Base-by-base conservation (phyloP, 192 early-diverging fungal species). In the Rhizophlyctis rosea region DNA sequence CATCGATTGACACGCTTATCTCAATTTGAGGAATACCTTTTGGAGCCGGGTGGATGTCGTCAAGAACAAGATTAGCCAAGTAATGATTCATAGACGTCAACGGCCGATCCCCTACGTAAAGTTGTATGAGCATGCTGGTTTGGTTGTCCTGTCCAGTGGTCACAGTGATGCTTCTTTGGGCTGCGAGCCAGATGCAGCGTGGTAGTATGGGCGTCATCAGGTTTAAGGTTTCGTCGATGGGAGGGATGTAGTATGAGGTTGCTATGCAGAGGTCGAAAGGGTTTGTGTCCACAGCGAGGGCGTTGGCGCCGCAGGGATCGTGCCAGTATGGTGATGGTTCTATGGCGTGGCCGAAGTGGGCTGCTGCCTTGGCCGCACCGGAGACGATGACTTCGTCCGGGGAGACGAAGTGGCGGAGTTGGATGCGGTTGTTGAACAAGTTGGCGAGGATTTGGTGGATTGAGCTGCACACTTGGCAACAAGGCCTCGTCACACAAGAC, bases 111-210 rank as follows among this genome's bases (percentile, higher is more conserved):
- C 92, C 92, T 82, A 93, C 93, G 63, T 83, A 95, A 39, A 93
- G 88, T 79, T 91, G 91, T 61, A 95, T 93, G 52, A 86, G 81
- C 66, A 95, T 91, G 62, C 89, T 87, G 62, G 90, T 88, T 77
- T 95, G 93, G 81, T 93, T 95, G 78, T 95, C 93, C 69, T 81
- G 80, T 77, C 86, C 90, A 54, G 93, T 95, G 52, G 93, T 93
- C 81, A 93, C 93, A 65, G 85, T 82, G 77, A 93, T 88, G 34
- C 90, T 90, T 84, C 92, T 93, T 77, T 91, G 91, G 76, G 87
- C 87, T 27, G 93, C 91, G 39, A 95, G 82, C 29, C 87, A 89
- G 51, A 89, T 91, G 84, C 92, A 93, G 61, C 91, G 88, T 80
- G 84, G 83, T 81, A 95, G 92, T 57, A 95, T 79, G 34, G 87